These are phyloP conservation scores for Zychaea mexicana DNA, from an alignment of 371 early-diverging fungal species.

Conservation along the genomic window DNA sequence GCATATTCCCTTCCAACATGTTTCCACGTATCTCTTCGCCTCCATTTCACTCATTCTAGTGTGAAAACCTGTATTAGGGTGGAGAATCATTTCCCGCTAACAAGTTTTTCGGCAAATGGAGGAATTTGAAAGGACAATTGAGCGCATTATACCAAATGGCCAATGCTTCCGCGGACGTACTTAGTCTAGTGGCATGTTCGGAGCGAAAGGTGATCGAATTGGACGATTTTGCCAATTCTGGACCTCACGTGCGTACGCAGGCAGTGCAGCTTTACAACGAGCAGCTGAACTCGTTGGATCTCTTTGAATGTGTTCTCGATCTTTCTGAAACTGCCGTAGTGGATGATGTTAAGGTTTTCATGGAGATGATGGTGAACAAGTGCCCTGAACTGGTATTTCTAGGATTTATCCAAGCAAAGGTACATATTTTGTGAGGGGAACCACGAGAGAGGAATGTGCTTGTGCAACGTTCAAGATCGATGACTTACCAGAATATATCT, in stretches of 20 bases:
- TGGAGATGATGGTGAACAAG: slow-evolving; percentile 68
- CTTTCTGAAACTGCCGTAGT: slow-evolving; percentile 64
- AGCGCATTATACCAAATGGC: slow-evolving; percentile 71
- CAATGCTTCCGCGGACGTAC: slow-evolving; percentile 54
- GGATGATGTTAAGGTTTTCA: slow-evolving; percentile 67
- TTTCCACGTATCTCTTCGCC: no score
- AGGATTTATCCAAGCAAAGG: slow-evolving; percentile 73
- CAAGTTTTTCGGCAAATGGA: slow-evolving; percentile 79
- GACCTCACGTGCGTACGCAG: slow-evolving; percentile 46
- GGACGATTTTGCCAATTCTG: slow-evolving; percentile 58
- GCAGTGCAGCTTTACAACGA: slow-evolving; percentile 55
- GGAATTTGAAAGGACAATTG: slow-evolving; percentile 71
- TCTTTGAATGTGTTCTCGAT: slow-evolving; percentile 70
- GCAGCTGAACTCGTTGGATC: slow-evolving; percentile 78
- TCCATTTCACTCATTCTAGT: background rate
- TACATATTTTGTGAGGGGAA: no score
- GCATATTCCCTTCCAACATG: no score
- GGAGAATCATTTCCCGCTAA: slow-evolving; percentile 65
- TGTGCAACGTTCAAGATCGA: no score
- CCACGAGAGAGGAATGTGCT: no score
- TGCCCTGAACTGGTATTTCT: slow-evolving; percentile 79
- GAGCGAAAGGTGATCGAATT: slow-evolving; percentile 51
- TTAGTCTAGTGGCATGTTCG: slow-evolving; percentile 53
- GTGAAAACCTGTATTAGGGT: slow-evolving; percentile 6
- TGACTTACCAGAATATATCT: no score